A percentile compares a stretch with the other conserved stretches of the same genome.
These are phyloP conservation scores for Teunomyces tritomae DNA, from an alignment of 805 yeast species.

Conservation along the genomic window DNA sequence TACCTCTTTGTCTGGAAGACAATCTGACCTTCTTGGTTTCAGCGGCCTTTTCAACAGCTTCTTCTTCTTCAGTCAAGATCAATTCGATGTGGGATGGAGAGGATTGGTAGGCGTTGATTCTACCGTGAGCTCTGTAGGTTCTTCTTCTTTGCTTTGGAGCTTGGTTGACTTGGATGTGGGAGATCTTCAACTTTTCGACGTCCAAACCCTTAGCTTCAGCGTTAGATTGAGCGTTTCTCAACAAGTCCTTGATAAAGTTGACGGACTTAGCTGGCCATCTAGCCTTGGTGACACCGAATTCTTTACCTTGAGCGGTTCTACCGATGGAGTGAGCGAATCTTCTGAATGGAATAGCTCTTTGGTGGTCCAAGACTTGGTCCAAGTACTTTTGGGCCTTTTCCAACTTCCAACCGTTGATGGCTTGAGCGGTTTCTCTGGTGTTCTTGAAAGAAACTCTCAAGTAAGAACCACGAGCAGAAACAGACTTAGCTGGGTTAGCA, in stretches of 20 bases:
- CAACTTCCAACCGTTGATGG: constrained; percentile 97
- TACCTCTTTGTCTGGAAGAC: constrained; percentile 89
- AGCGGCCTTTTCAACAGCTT: constrained; percentile 87
- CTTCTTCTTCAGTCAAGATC: constrained; percentile 92
- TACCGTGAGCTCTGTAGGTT: constrained; percentile 99
- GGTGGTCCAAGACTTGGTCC: constrained; percentile 93
- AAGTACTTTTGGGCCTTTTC: constrained; percentile 94
- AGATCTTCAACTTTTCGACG: constrained; percentile 85
- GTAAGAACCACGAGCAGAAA: constrained; percentile 99
- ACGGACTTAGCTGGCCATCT: constrained; percentile 99
- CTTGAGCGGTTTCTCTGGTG: constrained; percentile 99
- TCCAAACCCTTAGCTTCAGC: constrained; percentile 99
- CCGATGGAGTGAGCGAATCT: constrained; percentile 95
- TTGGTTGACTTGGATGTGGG: constrained; percentile 99
- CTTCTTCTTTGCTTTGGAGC: constrained; percentile 99
- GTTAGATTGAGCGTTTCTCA: constrained; percentile 97
- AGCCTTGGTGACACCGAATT: constrained; percentile 99
- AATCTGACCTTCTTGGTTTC: constrained; percentile 68
- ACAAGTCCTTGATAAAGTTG: constrained; percentile 89
- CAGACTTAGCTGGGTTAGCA: constrained; percentile 99
- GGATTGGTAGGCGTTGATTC: constrained; percentile 98
- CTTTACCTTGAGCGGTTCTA: constrained; percentile 99
- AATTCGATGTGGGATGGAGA: constrained; percentile 99
- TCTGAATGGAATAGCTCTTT: constrained; percentile 99
- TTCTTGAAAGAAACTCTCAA: constrained; percentile 99